Evolutionary conservation across 441 rosid genomes (phyloP), one percentile per base, ranked within the genome.

Genomic region (Euphorbia corollata): DNA sequence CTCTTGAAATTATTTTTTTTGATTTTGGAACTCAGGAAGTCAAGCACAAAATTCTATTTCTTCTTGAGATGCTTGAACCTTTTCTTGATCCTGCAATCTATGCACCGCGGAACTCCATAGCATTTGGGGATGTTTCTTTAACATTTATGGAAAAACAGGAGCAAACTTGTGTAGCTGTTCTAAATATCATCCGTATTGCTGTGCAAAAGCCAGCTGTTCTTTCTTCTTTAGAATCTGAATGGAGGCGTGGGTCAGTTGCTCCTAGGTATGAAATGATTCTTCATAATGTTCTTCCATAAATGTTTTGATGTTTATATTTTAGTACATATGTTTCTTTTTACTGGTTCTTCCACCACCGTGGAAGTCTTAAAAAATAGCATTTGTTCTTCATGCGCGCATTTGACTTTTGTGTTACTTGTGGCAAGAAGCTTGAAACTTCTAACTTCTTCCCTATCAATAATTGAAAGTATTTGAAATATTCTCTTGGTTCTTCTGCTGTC

Each of bases 51-150:
- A 88, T 90, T 83, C 89, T 90, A 54, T 90, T 90, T 75, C 90
- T 90, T 63, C 71, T 90, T 73, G 97, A 90, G 82, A 85, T 90
- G 90, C 81, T 90, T 71, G 97, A 88, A 78, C 91, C 91, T 76
- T 88, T 86, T 73, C 86, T 90, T 63, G 95, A 86, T 80, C 89
- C 89, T 71, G 90, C 84, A 64, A 82, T 90, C 59, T 70, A 72
- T 67, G 74, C 84, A 60, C 69, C 80, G 32, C 84, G 78, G 76
- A 85, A 84, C 76, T 77, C 80, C 69, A 84, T 82, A 79, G 78
- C 87, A 41, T 85, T 88, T 74, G 89, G 95, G 43, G 88, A 85
- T 68, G 77, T 84, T 47, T 81, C 85, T 64, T 74, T 75, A 54
- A 68, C 80, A 68, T 80, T 81, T 66, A 64, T 79, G 53, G 89